These are phyloP conservation scores for Teratosphaeria nubilosa DNA, from an alignment of 2,329 filamentous ascomycete species.

Conservation along the genomic window DNA sequence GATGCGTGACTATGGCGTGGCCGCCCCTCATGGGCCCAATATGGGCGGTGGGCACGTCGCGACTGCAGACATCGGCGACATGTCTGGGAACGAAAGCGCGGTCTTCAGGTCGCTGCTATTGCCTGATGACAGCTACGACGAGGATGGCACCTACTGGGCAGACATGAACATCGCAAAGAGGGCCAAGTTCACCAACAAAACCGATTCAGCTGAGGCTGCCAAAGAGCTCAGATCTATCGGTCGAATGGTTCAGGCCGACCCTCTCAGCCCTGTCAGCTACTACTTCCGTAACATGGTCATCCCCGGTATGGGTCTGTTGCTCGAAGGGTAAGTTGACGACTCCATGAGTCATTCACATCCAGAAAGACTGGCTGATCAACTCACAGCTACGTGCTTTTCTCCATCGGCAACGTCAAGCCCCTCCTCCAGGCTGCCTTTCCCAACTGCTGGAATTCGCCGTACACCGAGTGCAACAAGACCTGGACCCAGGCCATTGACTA, in stretches of 20 bases:
- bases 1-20: slow-evolving; percentile 38
- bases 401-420: slow-evolving; percentile 83
- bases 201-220: slow-evolving; percentile 60
- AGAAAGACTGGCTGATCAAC: slow-evolving; percentile 1
- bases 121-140: slow-evolving; percentile 78
- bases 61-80: slow-evolving; percentile 34
- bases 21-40: slow-evolving; percentile 41
- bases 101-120: slow-evolving; percentile 72
- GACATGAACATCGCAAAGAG: slow-evolving; percentile 65
- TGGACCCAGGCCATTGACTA: slow-evolving; percentile 84
- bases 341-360: not conserved
- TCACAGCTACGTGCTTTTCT: slow-evolving; percentile 80
- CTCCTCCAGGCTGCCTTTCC: slow-evolving; percentile 69
- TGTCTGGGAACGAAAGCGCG: slow-evolving; percentile 48
- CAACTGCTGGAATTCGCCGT: slow-evolving; percentile 55
- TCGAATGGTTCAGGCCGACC: slow-evolving; percentile 75
- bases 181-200: slow-evolving; percentile 61
- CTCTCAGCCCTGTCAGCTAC: slow-evolving; percentile 70
- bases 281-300: slow-evolving; percentile 88
- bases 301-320: slow-evolving; percentile 79
- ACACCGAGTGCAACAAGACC: slow-evolving; percentile 58
- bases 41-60: slow-evolving; percentile 34
- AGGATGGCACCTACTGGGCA: slow-evolving; percentile 83
- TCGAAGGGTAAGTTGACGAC: slow-evolving; percentile 57
- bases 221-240: slow-evolving; percentile 59